Evolutionary conservation across 768 basidiomycete species (phyloP).

Genomic region (Pisolithus albus): DNA sequence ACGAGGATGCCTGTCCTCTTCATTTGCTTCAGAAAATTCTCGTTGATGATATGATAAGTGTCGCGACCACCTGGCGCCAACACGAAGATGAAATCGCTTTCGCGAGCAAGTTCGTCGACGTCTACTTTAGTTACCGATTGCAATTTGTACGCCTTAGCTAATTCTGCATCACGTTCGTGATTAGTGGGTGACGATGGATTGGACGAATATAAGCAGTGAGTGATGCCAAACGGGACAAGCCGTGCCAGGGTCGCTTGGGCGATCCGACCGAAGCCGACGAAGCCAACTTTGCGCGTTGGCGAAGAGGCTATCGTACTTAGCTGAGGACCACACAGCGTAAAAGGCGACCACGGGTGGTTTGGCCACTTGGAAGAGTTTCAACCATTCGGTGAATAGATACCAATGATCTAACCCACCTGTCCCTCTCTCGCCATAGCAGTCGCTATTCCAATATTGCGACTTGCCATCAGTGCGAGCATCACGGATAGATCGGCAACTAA

Average conservation of each 20-base stretch:
- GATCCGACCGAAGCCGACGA: conserved; percentile 94
- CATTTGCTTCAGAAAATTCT: conserved; percentile 72
- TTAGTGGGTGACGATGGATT: conserved; percentile 47
- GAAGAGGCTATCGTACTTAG: conserved; percentile 47
- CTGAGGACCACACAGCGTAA: conserved; percentile 79
- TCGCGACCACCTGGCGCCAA: conserved; percentile 67
- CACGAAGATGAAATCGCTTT: conserved; percentile 82
- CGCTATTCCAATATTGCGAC: conserved; percentile 67
- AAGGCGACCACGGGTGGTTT: conserved; percentile 70
- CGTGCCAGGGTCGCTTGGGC: conserved; percentile 77
- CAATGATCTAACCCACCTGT: conserved; percentile 38
- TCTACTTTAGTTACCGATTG: conserved; percentile 48
- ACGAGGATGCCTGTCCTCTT: conserved; percentile 78
- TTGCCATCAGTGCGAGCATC: conserved; percentile 92
- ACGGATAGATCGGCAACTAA: conserved; percentile 84
- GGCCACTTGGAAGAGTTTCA: conserved; percentile 58
- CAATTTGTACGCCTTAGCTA: conserved; percentile 31
- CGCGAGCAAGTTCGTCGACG: conserved; percentile 59
- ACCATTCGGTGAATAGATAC: background rate
- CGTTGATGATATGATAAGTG: conserved; percentile 70
- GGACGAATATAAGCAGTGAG: conserved; percentile 60
- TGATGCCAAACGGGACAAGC: conserved; percentile 77
- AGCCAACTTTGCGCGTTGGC: conserved; percentile 67
- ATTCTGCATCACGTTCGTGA: conserved; percentile 30
- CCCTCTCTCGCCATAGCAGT: conserved; percentile 62